Evolutionary conservation across 2,329 filamentous ascomycete species (phyloP), one percentile per base, ranked within the genome.

Genomic region (Talaromyces sp.): DNA sequence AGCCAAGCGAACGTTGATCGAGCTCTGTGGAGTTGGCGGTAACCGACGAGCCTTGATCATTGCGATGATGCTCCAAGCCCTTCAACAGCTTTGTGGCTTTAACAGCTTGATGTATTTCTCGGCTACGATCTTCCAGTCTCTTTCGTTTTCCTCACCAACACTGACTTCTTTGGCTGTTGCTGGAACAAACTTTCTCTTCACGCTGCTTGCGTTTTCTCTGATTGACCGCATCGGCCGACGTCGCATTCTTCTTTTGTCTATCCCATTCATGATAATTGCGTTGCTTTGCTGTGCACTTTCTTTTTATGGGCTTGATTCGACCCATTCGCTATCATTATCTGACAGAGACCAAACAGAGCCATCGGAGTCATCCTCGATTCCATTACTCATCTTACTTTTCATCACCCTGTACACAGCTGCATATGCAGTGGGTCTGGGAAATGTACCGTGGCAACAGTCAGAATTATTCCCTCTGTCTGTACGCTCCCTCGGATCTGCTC

Each of bases 41-140:
- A 70, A 87, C 58, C 71, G 77, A 57, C 85, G 92, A 63, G 93
- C 93, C 0, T 75, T 97, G 71, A 84, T 84, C 0, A 95, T 97
- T 71, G 92, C 93, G 0, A 96, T 92, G 75, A 84, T 95, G 65
- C 81, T 97, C 2, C 93, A 97, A 71, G 91, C 87, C 0, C 79
- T 96, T 7, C 93, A 97, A 75, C 93, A 98, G 73, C 82, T 96
- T 0, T 95, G 90, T 69, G 92, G 91, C 1, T 95, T 95, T 75
- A 96, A 96, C 77, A 92, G 90, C 11, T 81, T 96, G 32, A 96
- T 96, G 91, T 96, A 96, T 75, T 96, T 92, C 72, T 92, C 90
- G 0, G 90, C 89, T 4, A 92, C 90, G 8, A 91, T 93, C 32
- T 93, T 93, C 71, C 83, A 85, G 2, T 82, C 92, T 33, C 83